phyloP scores from a whole-genome alignment of 208 protist species.

The Leptomonas pyrrhocoris region DNA sequence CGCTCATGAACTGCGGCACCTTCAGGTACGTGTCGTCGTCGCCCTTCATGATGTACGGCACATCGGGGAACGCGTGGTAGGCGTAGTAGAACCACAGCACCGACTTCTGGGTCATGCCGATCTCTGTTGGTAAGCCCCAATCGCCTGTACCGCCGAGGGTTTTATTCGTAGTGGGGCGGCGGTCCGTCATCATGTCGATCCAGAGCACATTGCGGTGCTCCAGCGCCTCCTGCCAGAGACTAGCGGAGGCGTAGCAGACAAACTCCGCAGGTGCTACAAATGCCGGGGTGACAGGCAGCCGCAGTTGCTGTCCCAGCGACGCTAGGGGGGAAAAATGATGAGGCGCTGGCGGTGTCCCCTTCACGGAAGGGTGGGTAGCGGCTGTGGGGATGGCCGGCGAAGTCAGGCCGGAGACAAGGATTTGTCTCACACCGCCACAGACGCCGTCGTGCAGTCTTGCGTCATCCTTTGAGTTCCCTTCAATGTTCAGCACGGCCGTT shows the following conservation, averaged over 20 bases:
- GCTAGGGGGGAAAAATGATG: too few species aligned
- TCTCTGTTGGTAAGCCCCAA: slow-evolving; percentile 43
- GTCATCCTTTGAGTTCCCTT: too few species aligned
- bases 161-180: slow-evolving; percentile 26
- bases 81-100: slow-evolving; percentile 47
- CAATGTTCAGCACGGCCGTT: too few species aligned
- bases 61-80: slow-evolving; percentile 38
- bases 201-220: slow-evolving; percentile 37
- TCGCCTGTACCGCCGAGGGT: slow-evolving; percentile 21
- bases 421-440: too few species aligned
- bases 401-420: too few species aligned
- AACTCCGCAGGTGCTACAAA: slow-evolving; percentile 21
- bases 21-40: too few species aligned
- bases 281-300: slow-evolving; percentile 13
- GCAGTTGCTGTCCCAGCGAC: too few species aligned
- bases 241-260: slow-evolving; percentile 10
- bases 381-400: too few species aligned
- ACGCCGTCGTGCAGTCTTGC: too few species aligned
- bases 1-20: slow-evolving; percentile 58
- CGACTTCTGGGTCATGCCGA: slow-evolving; percentile 51
- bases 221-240: slow-evolving; percentile 43
- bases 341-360: too few species aligned
- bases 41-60: slow-evolving; percentile 47
- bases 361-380: too few species aligned
- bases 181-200: too few species aligned